These are phyloP conservation scores for Skeletonema marinoi DNA, from an alignment of 108 stramenopile genomes.

Conservation along the genomic window DNA sequence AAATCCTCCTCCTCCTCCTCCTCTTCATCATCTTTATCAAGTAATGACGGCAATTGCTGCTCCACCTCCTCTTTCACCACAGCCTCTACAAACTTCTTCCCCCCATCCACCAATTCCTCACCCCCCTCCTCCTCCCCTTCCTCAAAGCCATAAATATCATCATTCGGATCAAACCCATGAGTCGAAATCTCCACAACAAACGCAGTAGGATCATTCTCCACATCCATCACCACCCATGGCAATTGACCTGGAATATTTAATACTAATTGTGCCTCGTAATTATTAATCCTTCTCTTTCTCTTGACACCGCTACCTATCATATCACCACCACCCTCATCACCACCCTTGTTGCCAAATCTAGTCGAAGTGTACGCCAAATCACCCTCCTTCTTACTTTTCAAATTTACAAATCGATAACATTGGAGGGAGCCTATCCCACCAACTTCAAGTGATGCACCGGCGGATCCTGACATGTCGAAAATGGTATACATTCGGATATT, in stretches of 20 bases:
- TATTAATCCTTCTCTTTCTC: not conserved
- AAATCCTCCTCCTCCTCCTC: not conserved
- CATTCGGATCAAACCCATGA: not conserved
- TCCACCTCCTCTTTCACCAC: not conserved
- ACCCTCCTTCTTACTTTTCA: not conserved
- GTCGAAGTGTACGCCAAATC: no score
- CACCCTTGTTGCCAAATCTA: not conserved
- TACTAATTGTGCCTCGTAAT: not conserved
- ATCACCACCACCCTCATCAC: not conserved
- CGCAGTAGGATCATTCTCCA: constrained; percentile 4
- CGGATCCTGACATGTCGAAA: not conserved
- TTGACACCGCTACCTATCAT: not conserved
- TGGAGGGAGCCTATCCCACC: not conserved
- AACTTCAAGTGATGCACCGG: not conserved
- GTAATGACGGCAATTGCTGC: not conserved
- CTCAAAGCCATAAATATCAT: not conserved
- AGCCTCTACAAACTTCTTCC: not conserved
- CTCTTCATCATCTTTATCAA: not conserved
- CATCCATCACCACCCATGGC: constrained; percentile 1
- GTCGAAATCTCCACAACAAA: constrained; percentile 8
- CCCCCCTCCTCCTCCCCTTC: no score
- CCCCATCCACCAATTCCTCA: not conserved
- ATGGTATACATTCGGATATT: not conserved
- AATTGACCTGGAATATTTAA: not conserved
- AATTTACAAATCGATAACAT: not conserved